A percentile compares a stretch with the other conserved stretches of the same genome.
Conservation (phyloP, 2,329 filamentous ascomycete species). For the Fusarium paranaense region DNA sequence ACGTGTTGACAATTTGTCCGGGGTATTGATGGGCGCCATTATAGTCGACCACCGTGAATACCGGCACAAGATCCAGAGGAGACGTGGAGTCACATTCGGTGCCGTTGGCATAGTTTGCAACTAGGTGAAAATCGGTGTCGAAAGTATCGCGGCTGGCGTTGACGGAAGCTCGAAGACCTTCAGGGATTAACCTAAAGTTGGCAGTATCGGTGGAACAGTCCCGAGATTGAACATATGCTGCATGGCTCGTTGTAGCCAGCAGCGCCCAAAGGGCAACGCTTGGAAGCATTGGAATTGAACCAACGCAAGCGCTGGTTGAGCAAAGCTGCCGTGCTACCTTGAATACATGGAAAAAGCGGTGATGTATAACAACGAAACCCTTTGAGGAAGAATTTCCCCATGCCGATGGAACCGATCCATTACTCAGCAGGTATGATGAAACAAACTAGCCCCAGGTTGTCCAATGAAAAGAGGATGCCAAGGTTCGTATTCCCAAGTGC, state of each 20-base stretch:
- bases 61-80: background rate
- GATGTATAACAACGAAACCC: background rate
- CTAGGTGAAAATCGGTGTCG: constrained; percentile 5
- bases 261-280: background rate
- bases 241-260: constrained; percentile 6
- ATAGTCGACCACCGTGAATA: constrained; percentile 3
- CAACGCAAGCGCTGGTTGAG: background rate
- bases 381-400: background rate
- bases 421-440: background rate
- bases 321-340: background rate
- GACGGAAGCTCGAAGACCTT: constrained; percentile 15
- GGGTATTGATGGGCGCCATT: background rate
- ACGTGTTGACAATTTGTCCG: constrained; percentile 16
- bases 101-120: background rate
- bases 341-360: background rate
- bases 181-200: background rate
- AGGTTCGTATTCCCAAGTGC: background rate
- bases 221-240: constrained; percentile 26
- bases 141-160: background rate
- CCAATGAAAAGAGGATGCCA: background rate
- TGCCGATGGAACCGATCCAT: background rate
- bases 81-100: constrained; percentile 7
- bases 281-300: constrained; percentile 12
- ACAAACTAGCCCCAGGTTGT: background rate
- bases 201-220: constrained; percentile 4